Evolutionary conservation across 257 asterid genomes (phyloP).

Genomic region (Fraxinus cuspidata): DNA sequence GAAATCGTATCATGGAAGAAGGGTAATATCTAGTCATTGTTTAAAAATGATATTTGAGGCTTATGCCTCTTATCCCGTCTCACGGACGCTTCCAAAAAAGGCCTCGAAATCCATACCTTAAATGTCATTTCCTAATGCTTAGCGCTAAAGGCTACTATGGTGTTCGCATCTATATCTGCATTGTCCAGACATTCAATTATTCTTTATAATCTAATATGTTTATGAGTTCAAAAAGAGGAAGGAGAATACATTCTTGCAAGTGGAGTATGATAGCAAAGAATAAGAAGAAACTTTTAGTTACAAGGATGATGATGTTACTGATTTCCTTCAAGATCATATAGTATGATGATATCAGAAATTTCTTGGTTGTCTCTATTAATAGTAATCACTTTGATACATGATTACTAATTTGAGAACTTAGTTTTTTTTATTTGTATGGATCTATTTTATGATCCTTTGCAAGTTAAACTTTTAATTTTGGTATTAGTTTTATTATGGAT

Average conservation of each 20-base stretch:
- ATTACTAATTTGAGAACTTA: not conserved
- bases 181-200: not conserved
- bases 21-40: not conserved
- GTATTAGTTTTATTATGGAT: not conserved
- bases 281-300: not conserved
- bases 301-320: not conserved
- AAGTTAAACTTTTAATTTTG: no score
- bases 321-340: not conserved
- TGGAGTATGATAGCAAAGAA: not conserved
- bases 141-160: not conserved
- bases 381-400: not conserved
- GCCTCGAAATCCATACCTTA: not conserved
- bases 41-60: not conserved
- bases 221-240: not conserved
- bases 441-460: not conserved
- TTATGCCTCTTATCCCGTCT: not conserved
- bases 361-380: not conserved
- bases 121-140: not conserved
- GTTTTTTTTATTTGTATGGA: not conserved
- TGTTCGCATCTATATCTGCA: not conserved
- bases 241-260: not conserved
- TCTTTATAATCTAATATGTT: not conserved
- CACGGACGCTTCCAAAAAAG: not conserved
- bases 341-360: not conserved
- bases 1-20: not conserved